phyloP scores from a whole-genome alignment of 352 stramenopile species.

The Globisporangium orthogonon region DNA sequence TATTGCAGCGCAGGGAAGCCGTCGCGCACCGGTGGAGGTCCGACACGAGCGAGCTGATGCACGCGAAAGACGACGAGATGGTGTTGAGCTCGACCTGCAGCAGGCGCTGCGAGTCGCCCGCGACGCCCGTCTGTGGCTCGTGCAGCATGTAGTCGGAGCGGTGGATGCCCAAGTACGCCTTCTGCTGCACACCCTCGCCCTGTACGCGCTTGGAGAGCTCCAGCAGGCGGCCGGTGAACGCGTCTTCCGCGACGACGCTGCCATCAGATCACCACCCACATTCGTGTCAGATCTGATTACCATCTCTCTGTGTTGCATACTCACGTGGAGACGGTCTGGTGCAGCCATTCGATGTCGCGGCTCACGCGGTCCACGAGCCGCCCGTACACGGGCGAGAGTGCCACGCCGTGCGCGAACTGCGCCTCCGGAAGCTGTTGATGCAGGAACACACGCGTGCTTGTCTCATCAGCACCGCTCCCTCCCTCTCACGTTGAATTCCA shows the following conservation, averaged over 20 bases:
- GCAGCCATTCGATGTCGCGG: conserved; percentile 75
- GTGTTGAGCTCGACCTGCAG: conserved; percentile 98
- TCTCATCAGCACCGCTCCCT: too few species aligned
- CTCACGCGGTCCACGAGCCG: conserved; percentile 75
- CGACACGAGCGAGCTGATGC: conserved; percentile 90
- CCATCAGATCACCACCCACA: neutral
- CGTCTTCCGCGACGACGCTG: conserved; percentile 77
- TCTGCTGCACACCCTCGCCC: conserved; percentile 66
- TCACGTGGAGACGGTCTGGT: conserved; percentile 48
- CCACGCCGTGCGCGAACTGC: conserved; percentile 61
- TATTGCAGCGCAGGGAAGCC: too few species aligned
- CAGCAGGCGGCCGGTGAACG: conserved; percentile 80
- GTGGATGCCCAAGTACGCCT: conserved; percentile 85
- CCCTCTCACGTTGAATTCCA: too few species aligned
- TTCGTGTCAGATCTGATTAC: neutral
- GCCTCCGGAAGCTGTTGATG: conserved; percentile 27
- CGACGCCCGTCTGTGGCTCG: conserved; percentile 33
- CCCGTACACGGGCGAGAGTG: conserved; percentile 68
- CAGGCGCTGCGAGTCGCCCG: conserved; percentile 52
- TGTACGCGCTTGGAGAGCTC: conserved; percentile 72
- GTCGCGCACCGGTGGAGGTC: conserved; percentile 68
- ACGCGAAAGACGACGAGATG: conserved; percentile 96
- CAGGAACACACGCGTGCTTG: neutral
- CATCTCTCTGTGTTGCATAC: too few species aligned
- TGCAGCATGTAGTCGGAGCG: conserved; percentile 96